phyloP scores from a whole-genome alignment of 2,329 filamentous ascomycete genomes.

The Aureobasidium zeae region DNA sequence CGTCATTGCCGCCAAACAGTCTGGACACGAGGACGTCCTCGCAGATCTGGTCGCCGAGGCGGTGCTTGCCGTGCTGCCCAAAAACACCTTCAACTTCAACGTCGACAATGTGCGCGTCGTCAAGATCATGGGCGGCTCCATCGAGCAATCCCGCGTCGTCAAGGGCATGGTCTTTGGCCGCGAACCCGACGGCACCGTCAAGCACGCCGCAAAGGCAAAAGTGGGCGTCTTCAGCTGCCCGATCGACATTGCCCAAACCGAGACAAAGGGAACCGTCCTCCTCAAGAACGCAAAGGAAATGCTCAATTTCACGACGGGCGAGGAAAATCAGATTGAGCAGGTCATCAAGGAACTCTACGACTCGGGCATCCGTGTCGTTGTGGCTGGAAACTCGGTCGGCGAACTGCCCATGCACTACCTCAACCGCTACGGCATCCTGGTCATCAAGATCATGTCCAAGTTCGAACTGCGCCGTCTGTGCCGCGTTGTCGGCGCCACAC shows the following conservation, averaged over 20 bases:
- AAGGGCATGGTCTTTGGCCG: constrained; percentile 98
- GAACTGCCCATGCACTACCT: constrained; percentile 96
- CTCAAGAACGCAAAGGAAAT: constrained; percentile 97
- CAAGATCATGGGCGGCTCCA: constrained; percentile 96
- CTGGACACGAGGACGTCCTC: constrained; percentile 80
- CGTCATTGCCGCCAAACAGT: constrained; percentile 94
- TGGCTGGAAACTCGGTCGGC: constrained; percentile 87
- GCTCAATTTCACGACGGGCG: constrained; percentile 95
- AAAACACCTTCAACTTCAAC: constrained; percentile 94
- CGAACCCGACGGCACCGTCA: constrained; percentile 80
- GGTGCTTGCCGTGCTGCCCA: constrained; percentile 79
- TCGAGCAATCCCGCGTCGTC: constrained; percentile 89
- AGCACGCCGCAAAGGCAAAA: constrained; percentile 88
- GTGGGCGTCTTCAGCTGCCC: constrained; percentile 95
- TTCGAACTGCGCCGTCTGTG: constrained; percentile 93
- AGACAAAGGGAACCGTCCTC: constrained; percentile 96
- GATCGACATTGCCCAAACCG: constrained; percentile 90
- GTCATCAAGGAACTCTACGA: constrained; percentile 94
- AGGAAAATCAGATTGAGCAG: constrained; percentile 83
- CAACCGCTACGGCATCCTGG: constrained; percentile 90
- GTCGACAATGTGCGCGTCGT: constrained; percentile 98
- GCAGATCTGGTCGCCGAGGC: constrained; percentile 79
- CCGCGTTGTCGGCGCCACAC: constrained; percentile 90
- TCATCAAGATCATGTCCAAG: constrained; percentile 96
- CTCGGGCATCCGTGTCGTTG: constrained; percentile 80